Evolutionary conservation across 352 stramenopile genomes (phyloP).

Genomic region (Pythium dissimile): DNA sequence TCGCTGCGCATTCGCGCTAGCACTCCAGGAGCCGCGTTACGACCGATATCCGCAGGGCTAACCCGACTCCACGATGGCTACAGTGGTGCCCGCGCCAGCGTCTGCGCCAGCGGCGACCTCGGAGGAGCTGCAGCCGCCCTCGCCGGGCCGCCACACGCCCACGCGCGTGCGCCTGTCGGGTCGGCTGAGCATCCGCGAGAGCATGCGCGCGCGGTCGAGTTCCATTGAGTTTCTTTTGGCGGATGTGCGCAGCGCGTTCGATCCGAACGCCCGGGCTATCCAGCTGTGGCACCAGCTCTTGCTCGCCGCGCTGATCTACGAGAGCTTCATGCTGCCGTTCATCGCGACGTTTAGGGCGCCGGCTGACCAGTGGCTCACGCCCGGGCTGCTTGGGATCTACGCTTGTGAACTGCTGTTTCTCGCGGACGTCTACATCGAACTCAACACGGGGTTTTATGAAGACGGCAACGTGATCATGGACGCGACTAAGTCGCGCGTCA

Average conservation of each 20-base stretch:
- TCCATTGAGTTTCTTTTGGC: constrained; percentile 49
- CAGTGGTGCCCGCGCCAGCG: background rate
- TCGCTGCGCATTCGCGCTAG: no score
- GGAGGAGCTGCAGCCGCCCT: no score
- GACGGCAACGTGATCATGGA: constrained; percentile 54
- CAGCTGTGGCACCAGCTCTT: constrained; percentile 58
- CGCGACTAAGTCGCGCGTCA: constrained; percentile 36
- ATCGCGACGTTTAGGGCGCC: constrained; percentile 35
- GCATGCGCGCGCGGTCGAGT: constrained; percentile 35
- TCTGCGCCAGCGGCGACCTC: background rate
- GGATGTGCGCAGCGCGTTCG: constrained; percentile 48
- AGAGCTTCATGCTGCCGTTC: constrained; percentile 50
- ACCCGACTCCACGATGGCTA: background rate
- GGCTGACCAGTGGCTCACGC: constrained; percentile 15
- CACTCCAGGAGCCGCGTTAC: no score
- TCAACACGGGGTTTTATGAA: constrained; percentile 73
- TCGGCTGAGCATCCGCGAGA: constrained; percentile 28
- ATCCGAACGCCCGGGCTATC: constrained; percentile 52
- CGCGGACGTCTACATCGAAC: constrained; percentile 52
- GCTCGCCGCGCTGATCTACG: constrained; percentile 48
- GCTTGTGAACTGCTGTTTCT: constrained; percentile 54
- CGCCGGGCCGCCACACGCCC: background rate
- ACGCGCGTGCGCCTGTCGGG: background rate
- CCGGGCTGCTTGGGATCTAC: constrained; percentile 40
- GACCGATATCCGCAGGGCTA: no score